A percentile compares a stretch with the other conserved stretches of the same genome.
Conservation (phyloP, 164 flowering plant species). For the Aristolochia californica region DNA sequence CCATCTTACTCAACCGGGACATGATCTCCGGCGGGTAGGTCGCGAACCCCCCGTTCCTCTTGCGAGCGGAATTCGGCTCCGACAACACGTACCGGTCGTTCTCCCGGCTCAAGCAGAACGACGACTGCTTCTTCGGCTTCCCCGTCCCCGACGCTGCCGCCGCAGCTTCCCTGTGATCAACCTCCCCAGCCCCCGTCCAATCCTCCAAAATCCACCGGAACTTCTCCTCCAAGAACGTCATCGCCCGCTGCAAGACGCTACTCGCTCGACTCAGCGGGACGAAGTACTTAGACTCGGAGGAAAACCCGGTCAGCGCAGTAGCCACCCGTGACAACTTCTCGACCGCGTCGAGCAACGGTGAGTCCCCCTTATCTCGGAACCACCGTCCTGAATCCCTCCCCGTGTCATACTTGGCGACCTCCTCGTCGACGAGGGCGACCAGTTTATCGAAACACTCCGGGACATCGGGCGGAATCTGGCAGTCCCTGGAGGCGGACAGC, state of each 20-base stretch:
- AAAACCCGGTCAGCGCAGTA: slow-evolving; percentile 6
- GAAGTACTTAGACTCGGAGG: slow-evolving; percentile 2
- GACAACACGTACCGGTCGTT: slow-evolving; percentile 8
- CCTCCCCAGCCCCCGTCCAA: slow-evolving; percentile 2
- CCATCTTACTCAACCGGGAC: slow-evolving; percentile 26
- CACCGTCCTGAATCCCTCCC: slow-evolving; percentile 17
- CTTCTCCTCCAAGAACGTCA: slow-evolving; percentile 57
- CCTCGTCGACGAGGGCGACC: slow-evolving; percentile 19
- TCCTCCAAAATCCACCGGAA: slow-evolving; percentile 47
- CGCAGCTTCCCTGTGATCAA: not conserved
- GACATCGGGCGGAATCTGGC: slow-evolving; percentile 12
- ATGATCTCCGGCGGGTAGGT: slow-evolving; percentile 30
- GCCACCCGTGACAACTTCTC: slow-evolving; percentile 19
- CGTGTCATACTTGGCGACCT: slow-evolving; percentile 19
- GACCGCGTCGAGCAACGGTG: slow-evolving; percentile 19
- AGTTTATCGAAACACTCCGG: slow-evolving; percentile 22
- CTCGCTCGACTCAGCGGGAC: slow-evolving; percentile 22
- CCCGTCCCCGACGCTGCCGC: not conserved
- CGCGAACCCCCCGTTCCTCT: slow-evolving; percentile 4
- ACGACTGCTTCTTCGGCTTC: slow-evolving; percentile 1
- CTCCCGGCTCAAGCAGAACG: slow-evolving; percentile 4
- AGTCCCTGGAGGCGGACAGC: not conserved
- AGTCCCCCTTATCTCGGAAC: slow-evolving; percentile 12
- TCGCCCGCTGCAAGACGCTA: slow-evolving; percentile 38
- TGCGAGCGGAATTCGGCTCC: slow-evolving; percentile 5